phyloP scores from a whole-genome alignment of 139 green algal genomes.

The Chlamydomonas schloesseri region DNA sequence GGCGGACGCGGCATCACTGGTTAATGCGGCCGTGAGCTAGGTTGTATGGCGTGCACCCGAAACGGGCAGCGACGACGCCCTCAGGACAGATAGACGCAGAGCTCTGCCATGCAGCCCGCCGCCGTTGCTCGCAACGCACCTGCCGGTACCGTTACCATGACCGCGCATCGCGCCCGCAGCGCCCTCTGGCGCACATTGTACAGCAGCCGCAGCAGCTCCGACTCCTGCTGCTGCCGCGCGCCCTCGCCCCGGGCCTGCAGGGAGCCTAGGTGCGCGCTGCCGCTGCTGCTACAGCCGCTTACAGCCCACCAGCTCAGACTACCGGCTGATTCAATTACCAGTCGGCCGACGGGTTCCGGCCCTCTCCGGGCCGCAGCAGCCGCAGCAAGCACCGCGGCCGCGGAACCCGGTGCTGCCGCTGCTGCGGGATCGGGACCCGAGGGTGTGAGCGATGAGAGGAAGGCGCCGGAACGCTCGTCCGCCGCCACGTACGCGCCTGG shows the following conservation, averaged over 20 bases:
- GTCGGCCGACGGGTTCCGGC: constrained; percentile 51
- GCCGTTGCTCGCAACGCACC: constrained; percentile 12
- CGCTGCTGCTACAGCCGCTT: neutral
- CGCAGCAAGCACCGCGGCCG: neutral
- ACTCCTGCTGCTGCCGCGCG: neutral
- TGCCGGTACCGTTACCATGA: constrained; percentile 63
- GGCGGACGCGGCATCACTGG: too few species aligned
- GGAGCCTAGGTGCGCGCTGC: too few species aligned
- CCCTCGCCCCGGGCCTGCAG: too few species aligned
- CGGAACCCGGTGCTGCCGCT: neutral
- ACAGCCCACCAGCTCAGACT: constrained; percentile 50
- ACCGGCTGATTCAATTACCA: constrained; percentile 71
- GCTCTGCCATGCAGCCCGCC: too few species aligned
- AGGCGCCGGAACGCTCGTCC: neutral
- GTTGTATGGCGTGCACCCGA: too few species aligned
- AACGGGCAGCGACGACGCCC: too few species aligned
- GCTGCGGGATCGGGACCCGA: neutral
- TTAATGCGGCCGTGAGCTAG: too few species aligned
- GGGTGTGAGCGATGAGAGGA: neutral
- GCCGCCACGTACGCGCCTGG: neutral
- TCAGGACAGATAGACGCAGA: too few species aligned
- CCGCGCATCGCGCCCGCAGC: constrained; percentile 50
- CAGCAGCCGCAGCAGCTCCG: constrained; percentile 46
- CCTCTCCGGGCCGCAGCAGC: neutral
- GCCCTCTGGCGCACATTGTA: constrained; percentile 41